Evolutionary conservation across 2,329 filamentous ascomycete genomes (phyloP).

Genomic region (Rutstroemia sp.): DNA sequence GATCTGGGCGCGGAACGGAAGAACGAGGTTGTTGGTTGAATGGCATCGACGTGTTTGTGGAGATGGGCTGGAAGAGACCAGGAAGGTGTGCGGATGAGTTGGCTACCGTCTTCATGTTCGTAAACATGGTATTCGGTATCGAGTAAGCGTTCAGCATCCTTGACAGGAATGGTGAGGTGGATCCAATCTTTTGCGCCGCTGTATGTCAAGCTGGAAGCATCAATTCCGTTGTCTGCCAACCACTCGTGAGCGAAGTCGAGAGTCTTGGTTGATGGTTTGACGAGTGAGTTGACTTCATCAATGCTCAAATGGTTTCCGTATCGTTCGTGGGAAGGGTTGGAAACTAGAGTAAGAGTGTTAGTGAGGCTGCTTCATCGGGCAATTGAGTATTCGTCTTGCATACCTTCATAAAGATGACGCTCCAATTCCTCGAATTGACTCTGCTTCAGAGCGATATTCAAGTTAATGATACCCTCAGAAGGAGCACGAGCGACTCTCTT

Average conservation of each 20-base stretch:
- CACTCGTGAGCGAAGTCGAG: conserved; percentile 46
- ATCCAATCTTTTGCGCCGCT: conserved; percentile 52
- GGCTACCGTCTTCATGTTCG: conserved; percentile 45
- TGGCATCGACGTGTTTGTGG: conserved; percentile 49
- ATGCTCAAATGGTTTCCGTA: conserved; percentile 48
- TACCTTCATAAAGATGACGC: conserved; percentile 45
- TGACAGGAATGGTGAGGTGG: conserved; percentile 43
- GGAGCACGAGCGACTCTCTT: conserved; percentile 39
- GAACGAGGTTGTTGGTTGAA: conserved; percentile 55
- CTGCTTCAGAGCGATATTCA: conserved; percentile 54
- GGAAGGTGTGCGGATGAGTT: conserved; percentile 42
- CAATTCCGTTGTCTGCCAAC: conserved; percentile 46
- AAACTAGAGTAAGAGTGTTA: conserved; percentile 31
- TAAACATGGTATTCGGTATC: conserved; percentile 45
- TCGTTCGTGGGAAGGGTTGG: conserved; percentile 43
- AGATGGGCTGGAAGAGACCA: conserved; percentile 53
- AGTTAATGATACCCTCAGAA: conserved; percentile 40
- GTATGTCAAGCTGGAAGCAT: conserved; percentile 34
- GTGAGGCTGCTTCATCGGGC: too few relatives aligned
- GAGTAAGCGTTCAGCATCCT: conserved; percentile 44
- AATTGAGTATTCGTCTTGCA: background rate
- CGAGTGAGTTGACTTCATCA: conserved; percentile 44
- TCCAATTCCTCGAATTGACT: conserved; percentile 47
- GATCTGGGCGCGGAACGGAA: conserved; percentile 31
- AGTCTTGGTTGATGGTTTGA: conserved; percentile 45